phyloP scores from a whole-genome alignment of 768 basidiomycete genomes.

The Termitomyces sp. region DNA sequence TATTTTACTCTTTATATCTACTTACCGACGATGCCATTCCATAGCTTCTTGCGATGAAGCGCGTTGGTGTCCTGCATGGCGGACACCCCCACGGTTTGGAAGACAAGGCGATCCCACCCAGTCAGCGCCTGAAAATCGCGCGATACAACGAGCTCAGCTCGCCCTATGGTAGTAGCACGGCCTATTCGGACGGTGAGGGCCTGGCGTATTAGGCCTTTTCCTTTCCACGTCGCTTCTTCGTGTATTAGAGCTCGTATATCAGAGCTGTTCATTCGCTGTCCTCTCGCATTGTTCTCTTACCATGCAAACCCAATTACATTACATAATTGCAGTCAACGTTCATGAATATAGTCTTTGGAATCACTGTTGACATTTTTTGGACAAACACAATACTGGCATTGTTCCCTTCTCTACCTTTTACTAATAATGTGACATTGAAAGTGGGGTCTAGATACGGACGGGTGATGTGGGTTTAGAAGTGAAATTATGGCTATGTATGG shows the following conservation, averaged over 20 bases:
- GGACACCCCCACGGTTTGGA: slow-evolving; percentile 54
- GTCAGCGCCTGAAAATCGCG: slow-evolving; percentile 66
- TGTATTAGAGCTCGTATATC: slow-evolving; percentile 1
- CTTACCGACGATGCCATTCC: slow-evolving; percentile 5
- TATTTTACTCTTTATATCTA: neutral
- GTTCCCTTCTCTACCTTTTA: neutral
- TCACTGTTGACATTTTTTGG: neutral
- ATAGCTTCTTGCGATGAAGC: slow-evolving; percentile 58
- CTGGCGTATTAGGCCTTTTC: slow-evolving; percentile 18
- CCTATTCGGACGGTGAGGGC: slow-evolving; percentile 54
- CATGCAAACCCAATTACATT: neutral
- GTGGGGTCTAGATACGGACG: neutral
- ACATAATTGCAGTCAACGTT: neutral
- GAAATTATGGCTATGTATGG: neutral
- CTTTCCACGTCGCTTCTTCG: neutral
- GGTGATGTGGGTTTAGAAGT: neutral
- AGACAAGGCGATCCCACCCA: slow-evolving; percentile 65
- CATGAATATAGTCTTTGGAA: neutral
- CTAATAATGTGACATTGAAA: neutral
- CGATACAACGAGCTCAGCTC: slow-evolving; percentile 57
- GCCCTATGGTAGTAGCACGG: slow-evolving; percentile 47
- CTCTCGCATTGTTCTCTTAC: neutral
- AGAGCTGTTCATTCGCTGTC: neutral
- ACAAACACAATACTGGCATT: neutral
- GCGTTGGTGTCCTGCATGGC: slow-evolving; percentile 58